phyloP scores from a whole-genome alignment of 495 filamentous ascomycete genomes.

The Daldinia childiae region DNA sequence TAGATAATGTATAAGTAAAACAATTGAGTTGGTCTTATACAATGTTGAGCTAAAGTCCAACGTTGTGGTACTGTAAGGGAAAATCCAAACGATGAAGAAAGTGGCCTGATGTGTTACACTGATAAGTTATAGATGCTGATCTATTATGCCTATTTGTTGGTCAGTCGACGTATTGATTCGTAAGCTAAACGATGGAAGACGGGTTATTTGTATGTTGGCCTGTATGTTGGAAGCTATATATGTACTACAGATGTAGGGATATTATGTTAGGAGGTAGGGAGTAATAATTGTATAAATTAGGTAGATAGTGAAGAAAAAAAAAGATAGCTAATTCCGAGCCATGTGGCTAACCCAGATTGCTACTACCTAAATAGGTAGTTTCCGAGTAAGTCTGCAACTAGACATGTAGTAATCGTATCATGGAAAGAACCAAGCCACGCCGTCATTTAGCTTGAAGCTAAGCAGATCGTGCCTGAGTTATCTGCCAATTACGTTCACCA shows the following conservation, averaged over 20 bases:
- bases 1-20: background rate
- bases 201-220: background rate
- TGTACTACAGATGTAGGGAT: too few relatives aligned
- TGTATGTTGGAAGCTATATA: background rate
- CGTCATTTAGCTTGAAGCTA: background rate
- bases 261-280: too few relatives aligned
- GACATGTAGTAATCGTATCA: background rate
- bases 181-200: background rate
- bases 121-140: background rate
- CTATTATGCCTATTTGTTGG: background rate
- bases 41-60: background rate
- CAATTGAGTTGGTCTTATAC: background rate
- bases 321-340: background rate
- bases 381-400: background rate
- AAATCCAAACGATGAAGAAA: background rate
- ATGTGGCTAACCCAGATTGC: background rate
- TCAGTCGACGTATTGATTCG: background rate
- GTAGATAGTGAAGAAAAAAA: background rate
- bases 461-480: background rate
- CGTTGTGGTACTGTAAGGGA: background rate
- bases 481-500: slow-evolving; percentile 1
- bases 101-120: background rate
- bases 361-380: background rate
- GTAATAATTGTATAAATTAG: too few relatives aligned
- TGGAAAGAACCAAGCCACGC: background rate